Base-by-base conservation (phyloP, 2,329 filamentous ascomycete genomes). In the Emericellopsis cladophorae region DNA sequence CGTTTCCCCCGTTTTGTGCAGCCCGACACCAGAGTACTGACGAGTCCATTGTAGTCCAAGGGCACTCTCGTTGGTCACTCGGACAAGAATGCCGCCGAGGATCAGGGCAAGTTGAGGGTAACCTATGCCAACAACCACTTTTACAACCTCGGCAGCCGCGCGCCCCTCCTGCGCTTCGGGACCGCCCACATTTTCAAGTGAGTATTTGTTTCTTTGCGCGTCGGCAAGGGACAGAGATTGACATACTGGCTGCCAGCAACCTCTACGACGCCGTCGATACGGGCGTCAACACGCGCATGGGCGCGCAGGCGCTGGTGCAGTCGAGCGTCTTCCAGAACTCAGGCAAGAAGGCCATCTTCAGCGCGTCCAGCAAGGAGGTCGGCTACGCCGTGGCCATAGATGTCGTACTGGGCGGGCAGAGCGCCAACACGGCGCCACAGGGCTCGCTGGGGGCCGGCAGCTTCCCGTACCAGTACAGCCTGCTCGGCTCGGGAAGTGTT, bases 61-160 rank as follows among this genome's bases (percentile, higher is more conserved):
- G 72, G 66, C 29, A 74, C 70, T 0, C 65, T 79, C 26, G 59
- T 79, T 43, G 75, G 73, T 12, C 74, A 79, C 65, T 72, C 67
- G 18, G 72, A 79, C 62, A 66, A 49, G 59, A 79, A 79, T 59
- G 59, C 48, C n/a, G 60, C 51, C 37, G 73, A 78, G 49, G 76
- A 79, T 53, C 70, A 53, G 4, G 75, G 75, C 44, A 63, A 73
- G 49, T 59, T 79, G 31, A 67, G 61, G 49, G 60, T 79, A 31
- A 79, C 76, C 29, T 75, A 74, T 55, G 62, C 65, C 58, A 69
- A 76, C 61, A 79, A 79, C 66, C 65, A 72, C 62, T 78, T 65
- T 62, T 48, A 55, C 45, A 77, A 78, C 61, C 57, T 79, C 50
- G 72, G 76, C 62, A 74, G 69, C n/a, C 75, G 76, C 41, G 60